phyloP scores from a whole-genome alignment of 2,329 filamentous ascomycete species.

The Capronia americana region DNA sequence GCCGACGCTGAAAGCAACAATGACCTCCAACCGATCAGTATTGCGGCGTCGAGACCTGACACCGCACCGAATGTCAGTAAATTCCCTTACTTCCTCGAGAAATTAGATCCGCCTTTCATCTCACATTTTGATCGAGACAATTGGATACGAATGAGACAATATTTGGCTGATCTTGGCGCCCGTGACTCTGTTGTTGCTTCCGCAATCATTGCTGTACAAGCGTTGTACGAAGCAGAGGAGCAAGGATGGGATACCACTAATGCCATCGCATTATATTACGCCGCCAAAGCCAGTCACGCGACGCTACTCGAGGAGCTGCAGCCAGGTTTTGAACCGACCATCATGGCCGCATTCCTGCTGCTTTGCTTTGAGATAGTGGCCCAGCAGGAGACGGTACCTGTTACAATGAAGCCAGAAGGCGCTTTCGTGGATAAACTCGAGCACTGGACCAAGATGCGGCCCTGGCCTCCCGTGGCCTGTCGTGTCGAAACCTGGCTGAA shows the following conservation, averaged over 20 bases:
- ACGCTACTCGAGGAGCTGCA: slow-evolving; percentile 8
- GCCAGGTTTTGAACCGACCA: slow-evolving; percentile 14
- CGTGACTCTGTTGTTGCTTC: slow-evolving; percentile 13
- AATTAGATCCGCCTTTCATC: slow-evolving; percentile 26
- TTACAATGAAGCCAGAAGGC: slow-evolving; percentile 19
- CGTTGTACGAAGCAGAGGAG: slow-evolving; percentile 18
- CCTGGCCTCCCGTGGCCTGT: slow-evolving; percentile 21
- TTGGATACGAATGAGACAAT: slow-evolving; percentile 20
- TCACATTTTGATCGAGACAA: slow-evolving; percentile 20
- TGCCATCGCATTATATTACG: slow-evolving; percentile 22
- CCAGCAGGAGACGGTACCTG: slow-evolving; percentile 27
- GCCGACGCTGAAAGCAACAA: background rate
- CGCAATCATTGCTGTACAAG: slow-evolving; percentile 18
- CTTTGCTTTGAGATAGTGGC: slow-evolving; percentile 28
- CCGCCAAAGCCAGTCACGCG: slow-evolving; percentile 21
- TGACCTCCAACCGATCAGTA: background rate
- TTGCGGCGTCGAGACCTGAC: background rate
- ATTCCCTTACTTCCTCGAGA: slow-evolving; percentile 24
- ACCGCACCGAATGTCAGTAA: background rate
- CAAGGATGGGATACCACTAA: slow-evolving; percentile 17
- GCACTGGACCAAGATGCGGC: slow-evolving; percentile 18
- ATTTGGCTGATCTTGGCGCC: slow-evolving; percentile 14
- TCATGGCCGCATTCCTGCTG: slow-evolving; percentile 21
- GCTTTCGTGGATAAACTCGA: slow-evolving; percentile 20
- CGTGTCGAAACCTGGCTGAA: slow-evolving; percentile 25